Conservation (phyloP, 2,329 filamentous ascomycete species). For the Venturia asperata region DNA sequence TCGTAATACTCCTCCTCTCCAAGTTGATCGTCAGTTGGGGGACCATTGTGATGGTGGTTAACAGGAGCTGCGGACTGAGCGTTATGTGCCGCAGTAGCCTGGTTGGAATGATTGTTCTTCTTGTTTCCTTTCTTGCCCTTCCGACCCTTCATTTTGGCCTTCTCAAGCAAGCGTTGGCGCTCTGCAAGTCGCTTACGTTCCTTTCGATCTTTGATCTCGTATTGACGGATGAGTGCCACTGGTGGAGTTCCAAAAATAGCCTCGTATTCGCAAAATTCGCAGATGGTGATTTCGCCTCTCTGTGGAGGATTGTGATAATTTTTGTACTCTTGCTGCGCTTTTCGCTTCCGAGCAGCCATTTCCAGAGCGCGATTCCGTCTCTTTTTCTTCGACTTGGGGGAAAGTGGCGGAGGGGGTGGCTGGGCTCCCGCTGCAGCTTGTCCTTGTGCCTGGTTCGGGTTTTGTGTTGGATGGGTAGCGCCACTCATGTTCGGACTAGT, state of each 20-base stretch:
- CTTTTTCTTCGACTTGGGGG: slow-evolving; percentile 55
- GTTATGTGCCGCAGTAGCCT: background rate
- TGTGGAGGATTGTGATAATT: slow-evolving; percentile 68
- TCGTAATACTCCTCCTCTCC: slow-evolving; percentile 18
- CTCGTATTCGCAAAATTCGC: slow-evolving; percentile 97
- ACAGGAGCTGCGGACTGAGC: background rate
- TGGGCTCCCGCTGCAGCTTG: slow-evolving; percentile 25
- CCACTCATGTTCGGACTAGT: slow-evolving; percentile 47
- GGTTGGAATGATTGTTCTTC: slow-evolving; percentile 14
- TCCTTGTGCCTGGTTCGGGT: slow-evolving; percentile 24
- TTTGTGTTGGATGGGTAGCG: slow-evolving; percentile 25
- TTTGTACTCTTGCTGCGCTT: slow-evolving; percentile 66
- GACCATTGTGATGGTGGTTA: slow-evolving; percentile 6
- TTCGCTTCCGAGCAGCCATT: slow-evolving; percentile 68
- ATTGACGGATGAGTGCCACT: slow-evolving; percentile 75
- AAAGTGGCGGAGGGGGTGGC: slow-evolving; percentile 35
- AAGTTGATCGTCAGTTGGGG: background rate
- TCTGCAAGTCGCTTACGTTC: slow-evolving; percentile 80
- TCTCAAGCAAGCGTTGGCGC: slow-evolving; percentile 75
- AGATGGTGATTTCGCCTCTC: slow-evolving; percentile 80
- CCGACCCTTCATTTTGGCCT: slow-evolving; percentile 86
- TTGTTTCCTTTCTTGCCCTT: slow-evolving; percentile 78
- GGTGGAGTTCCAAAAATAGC: slow-evolving; percentile 87
- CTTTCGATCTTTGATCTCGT: slow-evolving; percentile 88
- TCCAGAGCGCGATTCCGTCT: slow-evolving; percentile 51